A percentile compares a stretch with the other conserved stretches of the same genome.
Evolutionary conservation across 2,329 filamentous ascomycete species (phyloP).

Genomic region (Rosellinia necatrix): DNA sequence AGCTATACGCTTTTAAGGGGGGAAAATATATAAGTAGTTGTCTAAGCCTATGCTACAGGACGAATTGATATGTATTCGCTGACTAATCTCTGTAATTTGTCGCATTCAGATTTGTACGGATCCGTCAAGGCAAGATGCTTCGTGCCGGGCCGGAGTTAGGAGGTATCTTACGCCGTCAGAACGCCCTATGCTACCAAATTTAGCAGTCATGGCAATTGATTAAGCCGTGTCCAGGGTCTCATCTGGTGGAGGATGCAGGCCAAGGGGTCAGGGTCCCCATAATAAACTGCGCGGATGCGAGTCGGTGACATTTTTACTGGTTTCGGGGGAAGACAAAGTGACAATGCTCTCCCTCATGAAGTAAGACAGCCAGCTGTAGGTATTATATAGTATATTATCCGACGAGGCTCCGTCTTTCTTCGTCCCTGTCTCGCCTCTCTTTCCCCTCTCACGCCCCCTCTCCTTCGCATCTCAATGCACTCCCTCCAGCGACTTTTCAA

Average conservation of each 20-base stretch:
- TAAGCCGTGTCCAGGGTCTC: neutral
- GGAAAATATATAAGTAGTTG: no score
- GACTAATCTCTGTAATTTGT: neutral
- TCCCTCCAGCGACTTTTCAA: constrained; percentile 11
- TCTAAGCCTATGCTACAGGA: no score
- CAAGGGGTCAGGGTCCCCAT: neutral
- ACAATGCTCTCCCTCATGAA: no score
- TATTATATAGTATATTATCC: constrained; percentile 1
- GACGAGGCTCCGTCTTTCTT: neutral
- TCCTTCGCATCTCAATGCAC: constrained; percentile 8
- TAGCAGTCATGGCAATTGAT: neutral
- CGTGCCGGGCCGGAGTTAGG: constrained; percentile 3
- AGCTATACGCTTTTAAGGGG: no score
- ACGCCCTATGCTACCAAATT: neutral
- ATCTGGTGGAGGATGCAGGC: no score
- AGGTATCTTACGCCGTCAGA: neutral
- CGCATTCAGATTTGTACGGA: constrained; percentile 2
- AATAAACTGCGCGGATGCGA: neutral
- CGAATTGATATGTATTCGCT: no score
- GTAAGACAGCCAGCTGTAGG: no score
- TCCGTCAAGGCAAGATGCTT: neutral
- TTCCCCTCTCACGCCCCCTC: neutral
- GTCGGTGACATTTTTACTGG: neutral
- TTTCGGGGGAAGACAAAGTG: no score
- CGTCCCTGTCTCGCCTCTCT: neutral